phyloP scores from a whole-genome alignment of 257 asterid genomes.

The Marsdenia floribunda region DNA sequence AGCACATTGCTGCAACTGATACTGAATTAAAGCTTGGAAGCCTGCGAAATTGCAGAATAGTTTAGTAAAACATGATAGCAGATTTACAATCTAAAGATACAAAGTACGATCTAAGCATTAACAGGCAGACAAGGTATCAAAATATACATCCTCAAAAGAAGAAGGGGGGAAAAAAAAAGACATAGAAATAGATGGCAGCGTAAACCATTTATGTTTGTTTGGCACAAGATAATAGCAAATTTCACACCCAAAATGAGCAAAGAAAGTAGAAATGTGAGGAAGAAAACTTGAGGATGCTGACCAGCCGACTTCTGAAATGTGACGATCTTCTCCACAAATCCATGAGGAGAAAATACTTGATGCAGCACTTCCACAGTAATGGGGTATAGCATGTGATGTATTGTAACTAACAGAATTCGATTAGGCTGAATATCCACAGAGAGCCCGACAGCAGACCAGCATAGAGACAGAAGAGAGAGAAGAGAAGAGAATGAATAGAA shows the following conservation, averaged over 20 bases:
- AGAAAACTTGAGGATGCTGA: slow-evolving; percentile 80
- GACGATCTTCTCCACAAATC: slow-evolving; percentile 99
- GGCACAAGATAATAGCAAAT: slow-evolving; percentile 2
- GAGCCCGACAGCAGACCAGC: slow-evolving; percentile 78
- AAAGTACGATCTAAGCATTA: background rate
- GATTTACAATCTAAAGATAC: background rate
- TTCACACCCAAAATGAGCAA: slow-evolving; percentile 22
- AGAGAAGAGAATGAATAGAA: slow-evolving; percentile 82
- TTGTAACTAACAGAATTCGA: slow-evolving; percentile 96
- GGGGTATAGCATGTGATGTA: slow-evolving; percentile 99
- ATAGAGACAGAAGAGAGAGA: slow-evolving; percentile 70
- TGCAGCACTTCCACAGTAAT: slow-evolving; percentile 99
- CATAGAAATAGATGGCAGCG: background rate
- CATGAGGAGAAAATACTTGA: slow-evolving; percentile 99
- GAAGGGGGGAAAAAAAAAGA: too few relatives aligned
- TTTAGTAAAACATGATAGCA: slow-evolving; percentile 10
- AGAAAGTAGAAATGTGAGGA: slow-evolving; percentile 37
- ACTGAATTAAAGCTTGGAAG: slow-evolving; percentile 92
- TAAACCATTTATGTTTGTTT: background rate
- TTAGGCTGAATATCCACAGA: slow-evolving; percentile 93
- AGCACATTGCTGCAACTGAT: slow-evolving; percentile 70
- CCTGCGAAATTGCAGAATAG: slow-evolving; percentile 48
- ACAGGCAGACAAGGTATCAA: background rate
- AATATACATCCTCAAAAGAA: background rate
- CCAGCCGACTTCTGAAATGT: slow-evolving; percentile 99